These are phyloP conservation scores for Saccharomyces pastorianus DNA, from an alignment of 1,139 yeast genomes.

Conservation along the genomic window DNA sequence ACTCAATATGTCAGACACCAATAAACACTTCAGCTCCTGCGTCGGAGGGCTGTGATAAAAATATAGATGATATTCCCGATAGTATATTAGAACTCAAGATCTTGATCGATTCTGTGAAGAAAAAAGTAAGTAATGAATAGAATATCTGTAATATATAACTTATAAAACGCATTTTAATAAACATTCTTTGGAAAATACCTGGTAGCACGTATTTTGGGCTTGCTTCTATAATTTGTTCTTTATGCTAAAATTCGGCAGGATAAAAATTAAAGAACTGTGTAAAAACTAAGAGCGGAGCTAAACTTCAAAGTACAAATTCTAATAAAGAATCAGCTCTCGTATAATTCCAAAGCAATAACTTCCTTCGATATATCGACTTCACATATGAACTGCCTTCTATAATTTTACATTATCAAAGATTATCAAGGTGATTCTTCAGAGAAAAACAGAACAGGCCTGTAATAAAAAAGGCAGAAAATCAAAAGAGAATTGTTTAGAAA, in stretches of 20 bases:
- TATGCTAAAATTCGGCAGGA: neutral
- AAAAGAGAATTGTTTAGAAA: neutral
- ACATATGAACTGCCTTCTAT: neutral
- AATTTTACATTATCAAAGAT: neutral
- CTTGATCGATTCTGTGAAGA: slow-evolving; percentile 27
- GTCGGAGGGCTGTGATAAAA: neutral
- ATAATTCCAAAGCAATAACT: too few species aligned
- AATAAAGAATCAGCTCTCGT: too few species aligned
- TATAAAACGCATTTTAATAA: neutral
- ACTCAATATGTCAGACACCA: slow-evolving; percentile 16
- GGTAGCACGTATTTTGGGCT: neutral
- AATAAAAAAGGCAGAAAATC: neutral
- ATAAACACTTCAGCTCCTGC: slow-evolving; percentile 8
- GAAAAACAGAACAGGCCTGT: neutral
- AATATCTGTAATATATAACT: neutral
- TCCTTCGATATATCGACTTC: neutral
- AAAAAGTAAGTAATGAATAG: slow-evolving; percentile 12
- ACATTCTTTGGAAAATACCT: neutral
- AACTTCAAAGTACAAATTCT: too few species aligned
- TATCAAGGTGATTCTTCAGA: neutral
- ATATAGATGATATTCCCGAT: slow-evolving; percentile 6
- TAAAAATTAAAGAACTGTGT: neutral
- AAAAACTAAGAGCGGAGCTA: neutral
- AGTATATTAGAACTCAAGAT: slow-evolving; percentile 21
- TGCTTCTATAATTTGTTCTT: neutral